Evolutionary conservation across 257 asterid species (phyloP).

Genomic region (Nicotiana tomentosiformis): DNA sequence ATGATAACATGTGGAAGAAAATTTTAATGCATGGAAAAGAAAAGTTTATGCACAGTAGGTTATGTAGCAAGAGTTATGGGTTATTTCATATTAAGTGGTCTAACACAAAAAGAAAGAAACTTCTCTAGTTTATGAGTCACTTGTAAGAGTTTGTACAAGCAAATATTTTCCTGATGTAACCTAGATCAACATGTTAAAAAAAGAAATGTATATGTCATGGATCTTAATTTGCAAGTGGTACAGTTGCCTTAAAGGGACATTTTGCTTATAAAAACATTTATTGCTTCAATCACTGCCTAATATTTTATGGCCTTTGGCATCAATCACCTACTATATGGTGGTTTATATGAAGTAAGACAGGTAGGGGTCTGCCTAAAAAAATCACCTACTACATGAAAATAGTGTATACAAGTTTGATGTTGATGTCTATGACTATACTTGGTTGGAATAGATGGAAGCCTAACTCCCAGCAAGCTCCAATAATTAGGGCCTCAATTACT

Average conservation of each 20-base stretch:
- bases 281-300: background rate
- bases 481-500: background rate
- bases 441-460: conserved; percentile 4
- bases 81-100: background rate
- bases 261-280: background rate
- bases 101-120: background rate
- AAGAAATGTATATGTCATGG: background rate
- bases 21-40: no score
- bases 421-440: background rate
- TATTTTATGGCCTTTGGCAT: background rate
- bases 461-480: conserved; percentile 11
- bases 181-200: background rate
- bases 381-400: background rate
- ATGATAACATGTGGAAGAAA: no score
- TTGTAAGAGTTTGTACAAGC: background rate
- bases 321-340: background rate
- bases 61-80: no score
- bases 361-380: no score
- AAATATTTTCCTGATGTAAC: background rate
- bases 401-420: background rate
- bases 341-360: no score
- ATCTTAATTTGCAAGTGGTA: background rate
- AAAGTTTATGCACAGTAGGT: no score
- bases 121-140: background rate
- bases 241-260: background rate